phyloP scores from a whole-genome alignment of 2,329 filamentous ascomycete genomes.

The Aureobasidium uvarum region DNA sequence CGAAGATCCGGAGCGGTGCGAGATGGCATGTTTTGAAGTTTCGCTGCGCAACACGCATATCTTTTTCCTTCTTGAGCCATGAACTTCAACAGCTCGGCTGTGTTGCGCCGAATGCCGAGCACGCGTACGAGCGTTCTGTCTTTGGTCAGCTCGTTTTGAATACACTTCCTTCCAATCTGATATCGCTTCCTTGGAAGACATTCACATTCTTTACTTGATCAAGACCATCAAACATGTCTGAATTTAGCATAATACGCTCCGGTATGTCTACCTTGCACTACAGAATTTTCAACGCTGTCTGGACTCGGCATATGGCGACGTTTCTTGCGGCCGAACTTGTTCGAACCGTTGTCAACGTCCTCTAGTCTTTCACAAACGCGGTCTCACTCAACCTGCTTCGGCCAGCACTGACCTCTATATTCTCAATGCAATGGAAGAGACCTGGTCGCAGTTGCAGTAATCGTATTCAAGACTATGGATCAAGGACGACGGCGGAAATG shows the following conservation, averaged over 20 bases:
- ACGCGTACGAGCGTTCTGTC: not conserved
- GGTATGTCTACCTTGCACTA: not conserved
- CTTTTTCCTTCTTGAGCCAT: not conserved
- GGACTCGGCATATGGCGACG: slow-evolving; percentile 2
- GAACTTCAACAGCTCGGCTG: no score
- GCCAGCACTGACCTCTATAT: not conserved
- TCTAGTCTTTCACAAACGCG: not conserved
- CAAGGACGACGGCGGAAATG: not conserved
- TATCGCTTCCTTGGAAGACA: not conserved
- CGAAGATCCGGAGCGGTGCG: not conserved
- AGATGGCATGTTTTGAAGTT: not conserved
- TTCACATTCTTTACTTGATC: not conserved
- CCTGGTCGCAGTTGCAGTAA: no score
- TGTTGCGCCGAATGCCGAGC: not conserved
- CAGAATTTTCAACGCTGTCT: not conserved
- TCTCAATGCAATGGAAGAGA: not conserved
- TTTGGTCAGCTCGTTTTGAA: not conserved
- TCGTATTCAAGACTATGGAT: no score
- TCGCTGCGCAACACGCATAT: not conserved
- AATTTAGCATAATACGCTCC: not conserved
- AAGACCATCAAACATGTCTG: not conserved
- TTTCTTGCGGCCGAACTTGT: not conserved
- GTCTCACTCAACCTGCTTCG: not conserved
- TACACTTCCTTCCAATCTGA: not conserved
- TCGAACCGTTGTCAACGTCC: slow-evolving; percentile 14